A percentile compares a stretch with the other conserved stretches of the same genome.
These are phyloP conservation scores for Hypoxylon crocopeplum DNA, from an alignment of 495 filamentous ascomycete species.

Conservation along the genomic window DNA sequence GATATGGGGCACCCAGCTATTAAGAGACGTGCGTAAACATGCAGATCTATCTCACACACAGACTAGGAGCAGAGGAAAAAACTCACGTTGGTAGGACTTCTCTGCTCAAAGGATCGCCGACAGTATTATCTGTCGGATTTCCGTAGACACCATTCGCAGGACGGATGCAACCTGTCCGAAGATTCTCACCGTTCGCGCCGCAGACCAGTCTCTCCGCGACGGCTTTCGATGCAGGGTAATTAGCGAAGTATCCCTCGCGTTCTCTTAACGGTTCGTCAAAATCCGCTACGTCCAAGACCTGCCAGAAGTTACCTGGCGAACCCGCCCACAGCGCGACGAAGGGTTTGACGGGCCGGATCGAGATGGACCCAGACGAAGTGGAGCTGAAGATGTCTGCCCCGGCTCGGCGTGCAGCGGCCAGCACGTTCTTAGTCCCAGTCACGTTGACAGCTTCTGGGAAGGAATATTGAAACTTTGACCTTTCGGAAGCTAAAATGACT, in stretches of 20 bases:
- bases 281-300: constrained; percentile 55
- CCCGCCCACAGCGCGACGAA: constrained; percentile 59
- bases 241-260: constrained; percentile 62
- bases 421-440: constrained; percentile 63
- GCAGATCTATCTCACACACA: constrained; percentile 41
- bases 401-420: constrained; percentile 56
- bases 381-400: constrained; percentile 64
- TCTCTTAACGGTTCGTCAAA: constrained; percentile 48
- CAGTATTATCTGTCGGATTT: constrained; percentile 58
- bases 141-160: constrained; percentile 67
- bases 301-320: constrained; percentile 50
- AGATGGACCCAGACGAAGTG: constrained; percentile 63
- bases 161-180: constrained; percentile 64
- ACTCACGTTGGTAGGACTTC: constrained; percentile 54
- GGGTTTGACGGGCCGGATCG: constrained; percentile 53
- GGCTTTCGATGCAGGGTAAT: constrained; percentile 63
- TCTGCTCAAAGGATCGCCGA: constrained; percentile 51
- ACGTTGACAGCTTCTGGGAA: constrained; percentile 61
- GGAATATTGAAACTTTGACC: constrained; percentile 44
- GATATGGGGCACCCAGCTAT: constrained; percentile 57
- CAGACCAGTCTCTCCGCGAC: constrained; percentile 61
- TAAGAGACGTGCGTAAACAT: constrained; percentile 11
- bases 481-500: constrained; percentile 53
- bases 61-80: not conserved
- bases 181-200: constrained; percentile 47